Evolutionary conservation across 805 yeast species (phyloP).

Genomic region (Yarrowia keelungensis): DNA sequence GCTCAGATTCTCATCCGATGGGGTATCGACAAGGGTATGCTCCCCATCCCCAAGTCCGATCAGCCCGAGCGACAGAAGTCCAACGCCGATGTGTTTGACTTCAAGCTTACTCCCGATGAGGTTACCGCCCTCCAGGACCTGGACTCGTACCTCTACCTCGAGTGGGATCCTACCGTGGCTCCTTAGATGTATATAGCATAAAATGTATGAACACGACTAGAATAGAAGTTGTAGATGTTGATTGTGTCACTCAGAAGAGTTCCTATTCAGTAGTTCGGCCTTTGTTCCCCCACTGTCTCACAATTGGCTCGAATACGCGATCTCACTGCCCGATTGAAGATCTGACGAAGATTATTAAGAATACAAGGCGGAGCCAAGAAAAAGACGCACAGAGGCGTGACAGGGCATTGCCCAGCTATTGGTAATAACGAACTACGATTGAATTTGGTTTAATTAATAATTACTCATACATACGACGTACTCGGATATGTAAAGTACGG

Average conservation of each 20-base stretch:
- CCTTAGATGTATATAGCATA: conserved; percentile 15
- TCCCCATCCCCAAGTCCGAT: conserved; percentile 83
- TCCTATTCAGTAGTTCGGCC: too few species aligned
- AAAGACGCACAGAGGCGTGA: background rate
- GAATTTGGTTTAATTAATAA: too few species aligned
- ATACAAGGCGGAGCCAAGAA: background rate
- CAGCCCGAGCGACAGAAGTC: conserved; percentile 66
- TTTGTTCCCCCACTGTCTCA: background rate
- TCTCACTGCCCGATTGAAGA: background rate
- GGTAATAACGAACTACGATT: too few species aligned
- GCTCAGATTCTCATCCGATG: conserved; percentile 80
- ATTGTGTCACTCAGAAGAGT: too few species aligned
- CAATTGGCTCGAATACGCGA: background rate
- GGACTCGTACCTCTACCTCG: conserved; percentile 32
- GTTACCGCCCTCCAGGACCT: conserved; percentile 47
- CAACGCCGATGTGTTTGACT: conserved; percentile 64
- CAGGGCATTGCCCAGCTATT: too few species aligned
- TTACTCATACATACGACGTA: too few species aligned
- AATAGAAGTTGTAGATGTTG: too few species aligned
- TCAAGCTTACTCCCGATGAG: conserved; percentile 63
- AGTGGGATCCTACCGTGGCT: conserved; percentile 34
- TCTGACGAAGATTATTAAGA: conserved; percentile 4
- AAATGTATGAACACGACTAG: background rate
- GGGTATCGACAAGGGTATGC: conserved; percentile 80
- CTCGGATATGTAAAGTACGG: too few species aligned